Conservation (phyloP, 208 protist genomes). For the Entamoeba dispar region DNA sequence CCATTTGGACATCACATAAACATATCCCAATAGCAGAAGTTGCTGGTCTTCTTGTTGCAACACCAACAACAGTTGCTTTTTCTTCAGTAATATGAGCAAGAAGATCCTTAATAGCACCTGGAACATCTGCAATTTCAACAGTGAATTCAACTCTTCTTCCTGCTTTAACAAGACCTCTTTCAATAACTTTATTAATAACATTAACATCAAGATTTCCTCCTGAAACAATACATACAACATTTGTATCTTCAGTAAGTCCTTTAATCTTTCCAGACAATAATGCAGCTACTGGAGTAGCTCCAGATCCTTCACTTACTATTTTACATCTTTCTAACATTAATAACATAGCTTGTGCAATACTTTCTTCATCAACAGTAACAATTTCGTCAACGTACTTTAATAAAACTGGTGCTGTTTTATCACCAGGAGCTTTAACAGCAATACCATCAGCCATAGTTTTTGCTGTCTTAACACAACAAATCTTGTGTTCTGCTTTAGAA, state of each 20-base stretch:
- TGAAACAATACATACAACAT: not conserved
- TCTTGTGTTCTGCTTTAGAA: not conserved
- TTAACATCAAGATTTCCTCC: not conserved
- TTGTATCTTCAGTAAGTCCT: not conserved
- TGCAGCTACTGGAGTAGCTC: not conserved
- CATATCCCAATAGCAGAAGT: not conserved
- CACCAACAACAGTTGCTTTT: not conserved
- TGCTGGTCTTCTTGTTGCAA: not conserved
- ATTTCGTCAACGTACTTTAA: not conserved
- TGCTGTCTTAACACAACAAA: not conserved
- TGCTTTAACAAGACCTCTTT: not conserved
- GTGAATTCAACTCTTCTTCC: not conserved
- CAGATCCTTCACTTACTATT: constrained; percentile 9
- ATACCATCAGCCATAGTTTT: constrained; percentile 4
- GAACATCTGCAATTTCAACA: not conserved
- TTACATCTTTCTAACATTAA: not conserved
- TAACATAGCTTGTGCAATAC: not conserved
- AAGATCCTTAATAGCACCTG: not conserved
- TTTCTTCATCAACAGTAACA: constrained; percentile 3
- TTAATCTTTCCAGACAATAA: not conserved
- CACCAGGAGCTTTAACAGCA: constrained; percentile 1
- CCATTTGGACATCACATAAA: not conserved
- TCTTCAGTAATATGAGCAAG: not conserved
- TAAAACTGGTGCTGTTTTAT: not conserved
- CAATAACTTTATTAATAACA: not conserved